phyloP scores from a whole-genome alignment of 2,329 filamentous ascomycete species.

The Alternaria triticina region DNA sequence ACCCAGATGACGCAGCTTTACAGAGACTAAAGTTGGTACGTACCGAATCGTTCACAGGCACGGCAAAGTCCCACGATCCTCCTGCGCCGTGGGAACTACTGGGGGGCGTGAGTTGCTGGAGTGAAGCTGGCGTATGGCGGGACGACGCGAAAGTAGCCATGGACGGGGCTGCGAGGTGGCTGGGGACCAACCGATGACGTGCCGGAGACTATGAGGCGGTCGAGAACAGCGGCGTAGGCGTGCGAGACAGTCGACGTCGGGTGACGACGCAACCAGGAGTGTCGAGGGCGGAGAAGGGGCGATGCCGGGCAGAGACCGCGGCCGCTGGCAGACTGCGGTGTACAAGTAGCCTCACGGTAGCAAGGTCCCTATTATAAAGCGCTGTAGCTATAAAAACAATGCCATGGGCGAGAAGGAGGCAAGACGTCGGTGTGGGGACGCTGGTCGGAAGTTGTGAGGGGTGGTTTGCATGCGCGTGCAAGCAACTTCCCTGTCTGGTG shows the following conservation, averaged over 20 bases:
- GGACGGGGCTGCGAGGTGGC: constrained; percentile 15
- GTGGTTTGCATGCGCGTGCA: constrained; percentile 35
- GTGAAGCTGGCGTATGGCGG: constrained; percentile 34
- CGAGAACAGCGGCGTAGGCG: constrained; percentile 2
- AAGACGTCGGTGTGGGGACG: constrained; percentile 23
- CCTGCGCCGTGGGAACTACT: constrained; percentile 49
- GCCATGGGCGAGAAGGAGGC: constrained; percentile 20
- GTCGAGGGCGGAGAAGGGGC: not conserved
- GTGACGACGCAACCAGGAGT: not conserved
- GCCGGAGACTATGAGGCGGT: constrained; percentile 6
- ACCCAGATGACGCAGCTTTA: constrained; percentile 19
- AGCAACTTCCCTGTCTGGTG: constrained; percentile 34
- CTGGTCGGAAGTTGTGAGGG: constrained; percentile 24
- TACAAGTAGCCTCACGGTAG: constrained; percentile 8
- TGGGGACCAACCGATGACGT: constrained; percentile 13
- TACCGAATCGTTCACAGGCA: constrained; percentile 46
- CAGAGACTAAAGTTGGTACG: constrained; percentile 23
- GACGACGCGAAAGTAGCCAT: constrained; percentile 45
- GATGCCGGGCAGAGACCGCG: constrained; percentile 14
- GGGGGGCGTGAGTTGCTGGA: constrained; percentile 48
- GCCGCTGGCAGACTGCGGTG: constrained; percentile 3
- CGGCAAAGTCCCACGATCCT: constrained; percentile 49
- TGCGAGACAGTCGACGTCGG: constrained; percentile 11
- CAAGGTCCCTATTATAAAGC: constrained; percentile 12
- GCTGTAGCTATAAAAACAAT: constrained; percentile 14